phyloP scores from a whole-genome alignment of 1,284 basidiomycete species.

The Grifola frondosa region DNA sequence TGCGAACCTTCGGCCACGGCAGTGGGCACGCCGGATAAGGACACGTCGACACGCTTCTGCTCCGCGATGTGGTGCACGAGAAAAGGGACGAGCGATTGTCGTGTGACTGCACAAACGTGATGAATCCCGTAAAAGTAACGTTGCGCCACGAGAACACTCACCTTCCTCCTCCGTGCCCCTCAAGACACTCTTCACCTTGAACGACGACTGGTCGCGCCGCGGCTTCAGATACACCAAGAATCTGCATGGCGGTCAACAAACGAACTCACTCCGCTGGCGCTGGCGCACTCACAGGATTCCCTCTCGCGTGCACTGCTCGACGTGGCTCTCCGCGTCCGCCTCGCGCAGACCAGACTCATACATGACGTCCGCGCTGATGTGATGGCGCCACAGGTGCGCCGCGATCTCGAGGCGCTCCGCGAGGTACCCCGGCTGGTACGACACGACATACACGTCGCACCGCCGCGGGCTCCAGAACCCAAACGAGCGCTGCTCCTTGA shows the following conservation, averaged over 20 bases:
- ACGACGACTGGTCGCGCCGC: conserved; percentile 63
- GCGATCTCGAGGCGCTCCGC: conserved; percentile 79
- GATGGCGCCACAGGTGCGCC: conserved; percentile 75
- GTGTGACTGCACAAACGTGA: conserved; percentile 47
- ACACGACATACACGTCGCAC: conserved; percentile 84
- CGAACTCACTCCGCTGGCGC: too few species aligned
- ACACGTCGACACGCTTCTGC: conserved; percentile 69
- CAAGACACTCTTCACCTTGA: conserved; percentile 79
- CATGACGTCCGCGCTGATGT: conserved; percentile 86
- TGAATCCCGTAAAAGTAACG: conserved; percentile 5
- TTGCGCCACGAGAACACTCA: too few species aligned
- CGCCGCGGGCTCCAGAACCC: conserved; percentile 85
- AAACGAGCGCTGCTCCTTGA: conserved; percentile 80
- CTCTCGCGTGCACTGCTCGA: conserved; percentile 68
- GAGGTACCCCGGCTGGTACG: conserved; percentile 73
- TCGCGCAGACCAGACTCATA: conserved; percentile 71
- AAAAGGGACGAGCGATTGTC: conserved; percentile 68
- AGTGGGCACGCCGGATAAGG: conserved; percentile 53
- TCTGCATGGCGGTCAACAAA: conserved; percentile 36
- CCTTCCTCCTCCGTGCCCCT: conserved; percentile 74
- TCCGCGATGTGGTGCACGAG: conserved; percentile 76
- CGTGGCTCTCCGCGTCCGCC: conserved; percentile 59
- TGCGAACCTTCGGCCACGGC: conserved; percentile 35
- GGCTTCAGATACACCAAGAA: conserved; percentile 69
- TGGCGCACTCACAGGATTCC: conserved; percentile 66